These are phyloP conservation scores for Talaromyces liani DNA, from an alignment of 495 filamentous ascomycete species.

Conservation along the genomic window DNA sequence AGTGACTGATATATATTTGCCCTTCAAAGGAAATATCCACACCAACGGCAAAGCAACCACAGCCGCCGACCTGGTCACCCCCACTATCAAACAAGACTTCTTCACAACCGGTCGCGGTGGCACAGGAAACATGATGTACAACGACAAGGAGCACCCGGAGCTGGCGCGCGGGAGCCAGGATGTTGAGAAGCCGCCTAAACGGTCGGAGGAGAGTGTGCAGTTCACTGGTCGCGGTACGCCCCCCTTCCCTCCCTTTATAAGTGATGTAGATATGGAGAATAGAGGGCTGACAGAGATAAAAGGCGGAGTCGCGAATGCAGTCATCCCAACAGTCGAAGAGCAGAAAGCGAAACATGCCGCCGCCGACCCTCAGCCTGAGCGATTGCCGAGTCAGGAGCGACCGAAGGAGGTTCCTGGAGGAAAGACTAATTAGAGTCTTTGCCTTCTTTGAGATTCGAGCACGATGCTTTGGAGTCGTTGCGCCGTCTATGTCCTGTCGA, in stretches of 20 bases:
- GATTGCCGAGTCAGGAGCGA: slow-evolving; percentile 30
- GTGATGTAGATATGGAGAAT: not conserved
- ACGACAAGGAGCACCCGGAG: slow-evolving; percentile 53
- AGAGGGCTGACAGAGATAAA: not conserved
- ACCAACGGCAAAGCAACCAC: slow-evolving; percentile 43
- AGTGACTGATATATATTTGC: slow-evolving; percentile 52
- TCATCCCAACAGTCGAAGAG: slow-evolving; percentile 34
- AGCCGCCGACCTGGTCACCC: slow-evolving; percentile 64
- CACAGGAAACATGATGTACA: slow-evolving; percentile 68
- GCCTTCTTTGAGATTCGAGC: too few relatives aligned
- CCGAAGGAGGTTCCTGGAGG: slow-evolving; percentile 20
- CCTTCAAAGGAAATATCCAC: slow-evolving; percentile 71
- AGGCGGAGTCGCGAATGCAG: slow-evolving; percentile 41
- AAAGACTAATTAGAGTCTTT: not conserved
- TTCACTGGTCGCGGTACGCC: slow-evolving; percentile 39
- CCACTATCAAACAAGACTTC: slow-evolving; percentile 69
- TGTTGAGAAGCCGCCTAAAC: slow-evolving; percentile 52
- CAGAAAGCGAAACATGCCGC: slow-evolving; percentile 26
- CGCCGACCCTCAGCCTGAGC: slow-evolving; percentile 28
- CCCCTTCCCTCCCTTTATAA: not conserved
- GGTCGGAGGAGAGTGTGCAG: slow-evolving; percentile 34
- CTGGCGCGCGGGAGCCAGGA: slow-evolving; percentile 76
- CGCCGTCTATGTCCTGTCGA: too few relatives aligned
- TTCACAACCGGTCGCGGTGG: slow-evolving; percentile 78
- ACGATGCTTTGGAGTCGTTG: too few relatives aligned